These are phyloP conservation scores for Acacia crassicarpa DNA, from an alignment of 306 rosid species.

Conservation along the genomic window DNA sequence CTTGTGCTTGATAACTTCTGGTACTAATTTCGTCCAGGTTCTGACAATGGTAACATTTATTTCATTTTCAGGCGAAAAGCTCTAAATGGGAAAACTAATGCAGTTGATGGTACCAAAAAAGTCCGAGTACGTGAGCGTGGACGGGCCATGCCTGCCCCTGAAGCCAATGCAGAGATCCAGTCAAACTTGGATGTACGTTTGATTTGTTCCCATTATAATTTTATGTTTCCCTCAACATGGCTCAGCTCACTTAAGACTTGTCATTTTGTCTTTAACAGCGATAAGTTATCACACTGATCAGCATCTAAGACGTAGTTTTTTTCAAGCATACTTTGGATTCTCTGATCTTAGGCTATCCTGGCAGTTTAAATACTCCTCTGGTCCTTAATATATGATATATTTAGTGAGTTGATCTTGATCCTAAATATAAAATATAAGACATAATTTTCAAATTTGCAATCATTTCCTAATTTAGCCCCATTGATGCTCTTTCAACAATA, in stretches of 20 bases:
- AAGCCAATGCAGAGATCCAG: conserved; percentile 84
- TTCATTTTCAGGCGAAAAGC: conserved; percentile 63
- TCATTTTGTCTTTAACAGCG: background rate
- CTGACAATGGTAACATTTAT: conserved; percentile 24
- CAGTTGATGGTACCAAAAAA: conserved; percentile 61
- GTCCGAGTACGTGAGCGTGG: conserved; percentile 66
- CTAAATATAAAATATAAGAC: no score
- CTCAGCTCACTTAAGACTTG: background rate
- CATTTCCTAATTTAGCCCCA: no score
- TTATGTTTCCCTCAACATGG: background rate
- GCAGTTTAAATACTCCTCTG: background rate
- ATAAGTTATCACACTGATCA: background rate
- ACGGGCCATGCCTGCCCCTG: conserved; percentile 81
- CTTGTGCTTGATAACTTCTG: conserved; percentile 20
- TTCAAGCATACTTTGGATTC: conserved; percentile 30
- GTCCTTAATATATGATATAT: no score
- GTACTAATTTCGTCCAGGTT: conserved; percentile 24
- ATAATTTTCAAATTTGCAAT: no score
- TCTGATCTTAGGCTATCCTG: conserved; percentile 14
- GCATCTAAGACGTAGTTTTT: conserved; percentile 11
- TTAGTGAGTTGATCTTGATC: no score
- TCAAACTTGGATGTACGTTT: conserved; percentile 71
- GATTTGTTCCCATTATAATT: conserved; percentile 4
- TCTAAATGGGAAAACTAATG: conserved; percentile 57
- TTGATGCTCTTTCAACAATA: no score